Conservation (phyloP, 345 rosid species). For the Eucalyptus shirleyi region DNA sequence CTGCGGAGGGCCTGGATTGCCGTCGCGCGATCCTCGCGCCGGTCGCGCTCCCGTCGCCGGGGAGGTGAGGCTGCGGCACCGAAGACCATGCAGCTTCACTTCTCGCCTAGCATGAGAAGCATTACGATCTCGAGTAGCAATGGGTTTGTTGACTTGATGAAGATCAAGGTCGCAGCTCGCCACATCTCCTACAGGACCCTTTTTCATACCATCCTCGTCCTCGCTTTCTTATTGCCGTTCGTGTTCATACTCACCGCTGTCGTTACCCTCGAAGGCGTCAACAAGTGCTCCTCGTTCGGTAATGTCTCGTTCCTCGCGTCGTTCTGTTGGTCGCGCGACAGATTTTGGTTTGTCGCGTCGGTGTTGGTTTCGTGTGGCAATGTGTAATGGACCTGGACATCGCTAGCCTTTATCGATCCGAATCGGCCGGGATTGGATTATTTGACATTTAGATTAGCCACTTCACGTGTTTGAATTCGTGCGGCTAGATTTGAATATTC, state of each 20-base stretch:
- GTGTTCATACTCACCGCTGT: conserved; percentile 97
- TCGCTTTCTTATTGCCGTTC: conserved; percentile 96
- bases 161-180: conserved; percentile 99
- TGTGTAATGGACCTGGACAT: background rate
- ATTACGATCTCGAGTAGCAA: conserved; percentile 96
- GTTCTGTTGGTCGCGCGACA: background rate
- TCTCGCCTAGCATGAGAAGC: conserved; percentile 99
- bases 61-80: conserved; percentile 40
- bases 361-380: background rate
- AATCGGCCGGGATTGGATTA: background rate
- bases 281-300: conserved; percentile 99
- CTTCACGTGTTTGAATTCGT: background rate
- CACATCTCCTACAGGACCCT: conserved; percentile 96
- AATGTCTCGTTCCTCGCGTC: background rate
- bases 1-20: background rate
- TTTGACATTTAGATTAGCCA: background rate
- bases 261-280: conserved; percentile 99
- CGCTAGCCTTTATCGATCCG: background rate
- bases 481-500: background rate
- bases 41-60: background rate
- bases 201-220: conserved; percentile 88
- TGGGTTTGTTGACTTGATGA: conserved; percentile 99
- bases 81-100: conserved; percentile 98
- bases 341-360: background rate
- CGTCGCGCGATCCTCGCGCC: background rate